Percentiles rank a stretch among this genome's conserved stretches.
Evolutionary conservation across 2,329 filamentous ascomycete genomes (phyloP).

Genomic region (Hirsutella minnesotensis): DNA sequence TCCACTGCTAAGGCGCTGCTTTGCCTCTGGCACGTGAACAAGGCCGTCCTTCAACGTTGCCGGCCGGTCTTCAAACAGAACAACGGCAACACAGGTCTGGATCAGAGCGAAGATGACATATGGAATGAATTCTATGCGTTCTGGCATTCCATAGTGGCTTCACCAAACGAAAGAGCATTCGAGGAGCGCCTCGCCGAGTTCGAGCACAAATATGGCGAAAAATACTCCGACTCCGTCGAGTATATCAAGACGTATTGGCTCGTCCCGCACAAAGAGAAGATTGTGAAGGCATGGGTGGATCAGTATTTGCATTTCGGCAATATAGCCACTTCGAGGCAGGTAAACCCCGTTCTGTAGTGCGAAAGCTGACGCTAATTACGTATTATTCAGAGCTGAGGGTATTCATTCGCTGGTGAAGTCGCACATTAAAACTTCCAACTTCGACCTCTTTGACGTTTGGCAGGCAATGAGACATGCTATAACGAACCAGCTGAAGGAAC

Average conservation of each 20-base stretch:
- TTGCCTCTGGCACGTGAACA: too few relatives aligned
- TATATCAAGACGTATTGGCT: neutral
- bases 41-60: conserved; percentile 7
- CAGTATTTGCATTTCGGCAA: conserved; percentile 8
- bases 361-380: conserved; percentile 2
- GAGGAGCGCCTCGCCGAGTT: too few relatives aligned
- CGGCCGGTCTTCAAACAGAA: neutral
- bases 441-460: conserved; percentile 10
- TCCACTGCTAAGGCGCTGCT: conserved; percentile 4
- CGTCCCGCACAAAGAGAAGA: conserved; percentile 10
- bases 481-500: conserved; percentile 8
- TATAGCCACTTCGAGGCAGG: conserved; percentile 3
- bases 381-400: conserved; percentile 9
- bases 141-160: conserved; percentile 10
- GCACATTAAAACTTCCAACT: conserved; percentile 6
- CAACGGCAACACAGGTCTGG: neutral
- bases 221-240: conserved; percentile 1
- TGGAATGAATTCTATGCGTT: conserved; percentile 9
- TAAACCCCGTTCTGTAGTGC: too few relatives aligned
- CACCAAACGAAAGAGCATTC: conserved; percentile 8
- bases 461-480: conserved; percentile 8
- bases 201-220: too few relatives aligned
- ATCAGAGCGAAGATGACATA: neutral
- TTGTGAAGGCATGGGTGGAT: conserved; percentile 11
- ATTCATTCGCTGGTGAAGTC: conserved; percentile 8